These are phyloP conservation scores for Acorus calamus DNA, from an alignment of 106 monocot genomes.

Conservation along the genomic window DNA sequence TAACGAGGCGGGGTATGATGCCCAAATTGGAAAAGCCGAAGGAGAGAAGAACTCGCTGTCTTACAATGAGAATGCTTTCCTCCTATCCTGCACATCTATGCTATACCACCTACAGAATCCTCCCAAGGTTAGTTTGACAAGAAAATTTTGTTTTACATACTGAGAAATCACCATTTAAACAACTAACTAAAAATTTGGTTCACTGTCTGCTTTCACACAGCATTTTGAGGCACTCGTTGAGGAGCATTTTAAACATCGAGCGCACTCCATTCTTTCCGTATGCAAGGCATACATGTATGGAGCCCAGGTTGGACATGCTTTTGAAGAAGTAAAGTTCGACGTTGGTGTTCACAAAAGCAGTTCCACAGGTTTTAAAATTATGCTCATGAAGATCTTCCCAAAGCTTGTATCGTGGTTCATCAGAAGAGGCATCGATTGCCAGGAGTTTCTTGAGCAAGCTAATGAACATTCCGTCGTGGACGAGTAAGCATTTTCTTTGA, in stretches of 20 bases:
- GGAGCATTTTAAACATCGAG: constrained; percentile 44
- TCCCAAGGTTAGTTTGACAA: constrained; percentile 42
- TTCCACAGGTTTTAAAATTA: constrained; percentile 60
- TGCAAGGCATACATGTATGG: constrained; percentile 66
- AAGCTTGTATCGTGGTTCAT: constrained; percentile 41
- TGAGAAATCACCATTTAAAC: too few relatives aligned
- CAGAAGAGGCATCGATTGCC: constrained; percentile 30
- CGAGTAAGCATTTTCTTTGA: too few relatives aligned
- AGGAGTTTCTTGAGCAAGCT: constrained; percentile 11
- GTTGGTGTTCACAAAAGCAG: constrained; percentile 8
- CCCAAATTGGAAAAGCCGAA: constrained; percentile 50
- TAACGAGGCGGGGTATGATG: constrained; percentile 72
- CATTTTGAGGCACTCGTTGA: constrained; percentile 53
- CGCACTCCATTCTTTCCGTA: constrained; percentile 33
- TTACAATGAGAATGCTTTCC: constrained; percentile 69
- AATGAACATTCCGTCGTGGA: neutral
- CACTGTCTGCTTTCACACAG: constrained; percentile 10
- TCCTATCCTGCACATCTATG: constrained; percentile 64
- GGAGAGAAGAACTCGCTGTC: constrained; percentile 59
- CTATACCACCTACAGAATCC: constrained; percentile 41
- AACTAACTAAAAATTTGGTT: neutral
- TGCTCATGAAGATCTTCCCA: constrained; percentile 45
- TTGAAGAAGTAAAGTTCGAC: neutral
- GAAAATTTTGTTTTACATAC: too few relatives aligned
- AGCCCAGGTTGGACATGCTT: constrained; percentile 33